A percentile compares a stretch with the other conserved stretches of the same genome.
Evolutionary conservation across 176 grass and related monocot genomes (phyloP).

Genomic region (Phragmites australis): DNA sequence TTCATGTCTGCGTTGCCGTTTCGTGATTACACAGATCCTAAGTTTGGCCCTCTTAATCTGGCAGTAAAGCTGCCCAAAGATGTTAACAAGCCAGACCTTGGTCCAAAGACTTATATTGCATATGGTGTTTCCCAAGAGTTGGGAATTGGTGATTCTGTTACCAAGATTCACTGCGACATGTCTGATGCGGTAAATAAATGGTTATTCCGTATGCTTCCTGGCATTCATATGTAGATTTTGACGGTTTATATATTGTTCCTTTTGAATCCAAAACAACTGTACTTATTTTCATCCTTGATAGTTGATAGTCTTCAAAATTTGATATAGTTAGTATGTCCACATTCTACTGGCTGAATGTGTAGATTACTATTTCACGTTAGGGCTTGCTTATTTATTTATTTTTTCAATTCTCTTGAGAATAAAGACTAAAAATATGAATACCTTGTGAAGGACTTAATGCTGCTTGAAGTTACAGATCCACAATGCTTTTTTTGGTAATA

Average conservation of each 20-base stretch:
- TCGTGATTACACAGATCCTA: constrained; percentile 74
- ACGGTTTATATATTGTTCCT: no score
- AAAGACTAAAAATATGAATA: no score
- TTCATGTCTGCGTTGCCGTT: constrained; percentile 79
- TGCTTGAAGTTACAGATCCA: no score
- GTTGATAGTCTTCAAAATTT: not conserved
- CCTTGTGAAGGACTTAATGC: no score
- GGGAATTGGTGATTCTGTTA: constrained; percentile 81
- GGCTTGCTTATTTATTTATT: no score
- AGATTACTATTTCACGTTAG: no score
- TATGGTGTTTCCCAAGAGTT: constrained; percentile 83
- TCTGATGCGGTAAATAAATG: constrained; percentile 72
- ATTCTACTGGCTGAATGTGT: no score
- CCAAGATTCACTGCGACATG: constrained; percentile 91
- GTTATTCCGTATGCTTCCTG: not conserved
- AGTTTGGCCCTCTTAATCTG: constrained; percentile 73
- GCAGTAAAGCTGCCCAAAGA: constrained; percentile 44
- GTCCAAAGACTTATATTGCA: constrained; percentile 89
- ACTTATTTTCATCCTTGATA: not conserved
- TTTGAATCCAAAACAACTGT: not conserved
- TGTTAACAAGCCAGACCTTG: constrained; percentile 67
- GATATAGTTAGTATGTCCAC: not conserved
- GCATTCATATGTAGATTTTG: not conserved
- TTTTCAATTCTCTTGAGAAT: no score
- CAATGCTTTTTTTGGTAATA: no score